Conservation (phyloP, 2,329 filamentous ascomycete species). For the Cryphonectria radicalis region DNA sequence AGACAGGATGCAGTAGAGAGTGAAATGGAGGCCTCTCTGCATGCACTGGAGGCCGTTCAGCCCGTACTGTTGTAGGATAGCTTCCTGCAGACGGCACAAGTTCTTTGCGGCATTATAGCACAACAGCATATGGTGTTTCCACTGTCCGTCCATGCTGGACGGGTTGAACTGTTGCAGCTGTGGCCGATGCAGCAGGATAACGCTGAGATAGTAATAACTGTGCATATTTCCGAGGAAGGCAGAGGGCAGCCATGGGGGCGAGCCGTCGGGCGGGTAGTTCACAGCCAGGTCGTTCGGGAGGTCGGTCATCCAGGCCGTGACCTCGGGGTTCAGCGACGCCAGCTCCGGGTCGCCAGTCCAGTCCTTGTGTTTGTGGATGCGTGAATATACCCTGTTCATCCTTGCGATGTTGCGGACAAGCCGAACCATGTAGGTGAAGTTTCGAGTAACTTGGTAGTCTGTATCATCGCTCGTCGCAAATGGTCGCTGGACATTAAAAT, state of each 20-base stretch:
- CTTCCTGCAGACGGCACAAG: constrained; percentile 86
- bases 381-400: constrained; percentile 76
- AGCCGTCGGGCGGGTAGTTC: constrained; percentile 76
- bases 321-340: constrained; percentile 75
- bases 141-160: constrained; percentile 70
- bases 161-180: constrained; percentile 81
- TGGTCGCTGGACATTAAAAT: constrained; percentile 69
- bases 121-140: constrained; percentile 86
- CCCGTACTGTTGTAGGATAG: constrained; percentile 75
- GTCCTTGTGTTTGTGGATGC: constrained; percentile 73
- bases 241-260: constrained; percentile 81
- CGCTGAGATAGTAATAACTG: constrained; percentile 82
- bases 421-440: constrained; percentile 81
- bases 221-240: constrained; percentile 90
- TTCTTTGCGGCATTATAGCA: constrained; percentile 85
- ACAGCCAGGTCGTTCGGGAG: constrained; percentile 80
- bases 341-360: constrained; percentile 89
- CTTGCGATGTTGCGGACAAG: constrained; percentile 77
- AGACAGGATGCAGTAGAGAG: constrained; percentile 88
- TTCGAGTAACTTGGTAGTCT: constrained; percentile 78
- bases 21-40: constrained; percentile 93
- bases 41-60: constrained; percentile 84
- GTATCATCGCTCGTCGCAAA: constrained; percentile 71
- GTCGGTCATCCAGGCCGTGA: constrained; percentile 75
- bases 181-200: constrained; percentile 86